Evolutionary conservation across 495 filamentous ascomycete genomes (phyloP), one percentile per base, ranked within the genome.

Genomic region (Penicillium robsamsonii): DNA sequence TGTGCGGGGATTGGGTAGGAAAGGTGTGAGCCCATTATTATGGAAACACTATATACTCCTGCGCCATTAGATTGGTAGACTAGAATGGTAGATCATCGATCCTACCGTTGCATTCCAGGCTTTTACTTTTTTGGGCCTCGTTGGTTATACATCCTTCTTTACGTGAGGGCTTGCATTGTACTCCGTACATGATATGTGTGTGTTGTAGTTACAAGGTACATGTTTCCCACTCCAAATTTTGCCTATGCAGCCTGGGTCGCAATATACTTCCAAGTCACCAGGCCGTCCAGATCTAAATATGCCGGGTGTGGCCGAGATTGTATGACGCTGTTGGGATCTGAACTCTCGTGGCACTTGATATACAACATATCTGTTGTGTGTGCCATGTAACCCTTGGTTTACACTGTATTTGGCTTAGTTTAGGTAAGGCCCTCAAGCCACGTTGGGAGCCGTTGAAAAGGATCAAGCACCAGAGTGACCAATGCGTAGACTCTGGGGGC

Each of bases 231-330:
- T 46, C 29, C 41, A 43, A 22, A 22, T 2, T 7, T 33, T 54
- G 42, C 30, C 22, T 17, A 45, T 13, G 18, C 41, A 54, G 51
- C 27, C 29, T 54, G 12, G 6, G 10, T 12, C 20, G 50, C 50
- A 53, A 53, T 43, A 31, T 48, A 37, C 30, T 20, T 53, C 41
- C 29, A 27, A 20, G 48, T 62, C 56, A 57, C 57, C 58, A 45
- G 57, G 46, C 44, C 60, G 59, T 33, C 62, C 50, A 57, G 57
- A 65, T 67, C 57, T 65, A 57, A 65, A 67, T 67, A 29, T 38
- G 49, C 33, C 47, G 38, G 56, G 24, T 48, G 40, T 38, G 41
- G 44, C 50, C 42, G 50, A 53, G 57, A 65, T 65, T 55, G 46
- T 55, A 44, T 44, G 57, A 64, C 57, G 43, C 38, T 66, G 60